Percentiles rank a stretch among this genome's conserved stretches.
phyloP scores from a whole-genome alignment of 2,329 filamentous ascomycete genomes.

The Colletotrichum costaricense region DNA sequence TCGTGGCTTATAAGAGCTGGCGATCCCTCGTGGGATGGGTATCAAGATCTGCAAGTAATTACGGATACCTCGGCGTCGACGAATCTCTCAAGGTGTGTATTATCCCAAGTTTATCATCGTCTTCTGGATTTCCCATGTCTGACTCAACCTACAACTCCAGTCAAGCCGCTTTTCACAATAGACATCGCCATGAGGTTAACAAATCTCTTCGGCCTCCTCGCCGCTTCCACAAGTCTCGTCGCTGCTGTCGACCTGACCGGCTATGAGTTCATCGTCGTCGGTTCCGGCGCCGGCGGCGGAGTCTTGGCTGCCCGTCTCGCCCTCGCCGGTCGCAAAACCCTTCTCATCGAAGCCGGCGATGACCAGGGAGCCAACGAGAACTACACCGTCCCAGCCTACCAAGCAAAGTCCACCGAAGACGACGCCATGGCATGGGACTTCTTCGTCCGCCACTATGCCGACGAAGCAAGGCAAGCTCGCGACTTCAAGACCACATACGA shows the following conservation, averaged over 20 bases:
- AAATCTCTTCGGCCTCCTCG: slow-evolving; percentile 35
- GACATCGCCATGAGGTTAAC: slow-evolving; percentile 22
- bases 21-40: neutral
- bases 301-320: slow-evolving; percentile 69
- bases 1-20: neutral
- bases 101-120: neutral
- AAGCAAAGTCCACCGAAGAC: slow-evolving; percentile 65
- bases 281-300: slow-evolving; percentile 69
- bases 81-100: neutral
- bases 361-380: slow-evolving; percentile 62
- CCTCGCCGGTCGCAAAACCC: slow-evolving; percentile 67
- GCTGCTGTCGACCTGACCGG: slow-evolving; percentile 39
- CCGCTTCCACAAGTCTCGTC: slow-evolving; percentile 36
- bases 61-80: neutral
- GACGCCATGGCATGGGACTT: slow-evolving; percentile 70
- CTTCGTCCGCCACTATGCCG: slow-evolving; percentile 71
- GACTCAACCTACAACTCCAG: neutral
- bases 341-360: slow-evolving; percentile 71
- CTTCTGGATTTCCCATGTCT: too few species aligned
- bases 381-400: slow-evolving; percentile 66
- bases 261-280: slow-evolving; percentile 74
- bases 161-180: neutral
- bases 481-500: slow-evolving; percentile 71
- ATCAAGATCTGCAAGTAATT: neutral
- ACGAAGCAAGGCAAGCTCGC: slow-evolving; percentile 61